Evolutionary conservation across 805 yeast genomes (phyloP).

Genomic region (Starmerella vaccinii): DNA sequence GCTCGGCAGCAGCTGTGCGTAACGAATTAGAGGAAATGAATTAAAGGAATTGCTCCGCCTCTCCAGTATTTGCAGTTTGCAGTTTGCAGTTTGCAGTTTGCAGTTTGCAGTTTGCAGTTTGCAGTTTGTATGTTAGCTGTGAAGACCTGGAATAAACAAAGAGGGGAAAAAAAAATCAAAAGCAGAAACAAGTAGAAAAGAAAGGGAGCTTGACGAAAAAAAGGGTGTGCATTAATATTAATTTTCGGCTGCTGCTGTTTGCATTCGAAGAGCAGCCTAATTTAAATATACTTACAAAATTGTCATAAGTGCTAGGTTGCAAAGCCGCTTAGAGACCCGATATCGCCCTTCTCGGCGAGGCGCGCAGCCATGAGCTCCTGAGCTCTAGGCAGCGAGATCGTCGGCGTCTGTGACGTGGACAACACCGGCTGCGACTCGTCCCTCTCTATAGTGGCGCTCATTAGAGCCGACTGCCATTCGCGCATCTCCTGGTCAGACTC

Average conservation of each 20-base stretch:
- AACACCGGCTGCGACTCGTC: constrained; percentile 89
- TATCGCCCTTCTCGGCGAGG: constrained; percentile 38
- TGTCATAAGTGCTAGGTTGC: background rate
- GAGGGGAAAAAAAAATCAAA: too few relatives aligned
- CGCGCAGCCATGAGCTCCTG: constrained; percentile 78
- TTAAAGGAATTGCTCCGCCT: too few relatives aligned
- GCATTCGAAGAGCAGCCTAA: background rate
- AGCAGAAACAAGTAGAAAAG: too few relatives aligned
- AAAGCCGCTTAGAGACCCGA: constrained; percentile 16
- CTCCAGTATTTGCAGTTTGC: too few relatives aligned
- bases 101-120: too few relatives aligned
- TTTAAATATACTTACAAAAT: background rate
- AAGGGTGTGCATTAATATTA: too few relatives aligned
- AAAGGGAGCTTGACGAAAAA: too few relatives aligned
- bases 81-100: too few relatives aligned
- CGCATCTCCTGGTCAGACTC: constrained; percentile 87
- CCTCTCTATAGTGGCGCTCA: constrained; percentile 91
- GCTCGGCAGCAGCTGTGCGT: constrained; percentile 37
- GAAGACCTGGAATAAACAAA: too few relatives aligned
- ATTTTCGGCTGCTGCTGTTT: too few relatives aligned
- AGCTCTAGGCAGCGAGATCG: constrained; percentile 77
- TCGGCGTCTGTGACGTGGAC: constrained; percentile 91
- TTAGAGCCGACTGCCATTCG: constrained; percentile 86
- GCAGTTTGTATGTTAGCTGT: too few relatives aligned
- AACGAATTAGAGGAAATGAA: constrained; percentile 56